A percentile compares a stretch with the other conserved stretches of the same genome.
Conservation (phyloP, 495 filamentous ascomycete genomes). For the Neurospora hispaniola region DNA sequence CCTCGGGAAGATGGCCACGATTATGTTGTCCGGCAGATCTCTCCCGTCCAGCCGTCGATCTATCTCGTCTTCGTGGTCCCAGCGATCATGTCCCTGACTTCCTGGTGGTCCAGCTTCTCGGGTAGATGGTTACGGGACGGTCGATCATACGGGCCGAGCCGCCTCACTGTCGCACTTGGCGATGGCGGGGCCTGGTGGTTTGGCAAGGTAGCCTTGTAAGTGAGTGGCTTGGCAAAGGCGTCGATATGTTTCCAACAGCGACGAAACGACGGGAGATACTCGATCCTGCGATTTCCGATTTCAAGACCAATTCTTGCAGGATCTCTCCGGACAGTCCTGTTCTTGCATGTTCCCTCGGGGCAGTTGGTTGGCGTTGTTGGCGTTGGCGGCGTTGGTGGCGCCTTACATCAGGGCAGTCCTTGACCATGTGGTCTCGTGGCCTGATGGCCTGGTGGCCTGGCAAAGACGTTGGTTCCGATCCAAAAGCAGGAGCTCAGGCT, state of each 20-base stretch:
- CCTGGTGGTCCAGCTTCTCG: background rate
- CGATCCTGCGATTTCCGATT: conserved; percentile 38
- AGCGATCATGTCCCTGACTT: background rate
- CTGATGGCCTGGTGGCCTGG: background rate
- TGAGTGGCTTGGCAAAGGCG: background rate
- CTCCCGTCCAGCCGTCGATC: conserved; percentile 39
- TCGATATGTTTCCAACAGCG: background rate
- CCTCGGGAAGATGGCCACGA: conserved; percentile 16
- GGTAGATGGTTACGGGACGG: background rate
- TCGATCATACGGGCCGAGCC: background rate
- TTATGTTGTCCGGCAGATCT: conserved; percentile 44
- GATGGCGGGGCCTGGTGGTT: conserved; percentile 48
- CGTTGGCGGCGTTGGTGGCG: background rate
- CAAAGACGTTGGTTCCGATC: background rate
- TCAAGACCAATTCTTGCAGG: conserved; percentile 60
- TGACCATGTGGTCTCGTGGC: conserved; percentile 48
- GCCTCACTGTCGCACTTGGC: conserved; percentile 50
- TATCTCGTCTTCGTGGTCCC: background rate
- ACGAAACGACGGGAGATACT: conserved; percentile 25
- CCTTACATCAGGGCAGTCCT: background rate
- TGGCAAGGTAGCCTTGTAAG: background rate
- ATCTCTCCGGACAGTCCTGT: conserved; percentile 58
- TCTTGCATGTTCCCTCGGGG: conserved; percentile 57
- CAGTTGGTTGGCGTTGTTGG: conserved; percentile 36
- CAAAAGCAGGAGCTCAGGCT: background rate